phyloP scores from a whole-genome alignment of 441 rosid genomes.

The Erodium texanum region DNA sequence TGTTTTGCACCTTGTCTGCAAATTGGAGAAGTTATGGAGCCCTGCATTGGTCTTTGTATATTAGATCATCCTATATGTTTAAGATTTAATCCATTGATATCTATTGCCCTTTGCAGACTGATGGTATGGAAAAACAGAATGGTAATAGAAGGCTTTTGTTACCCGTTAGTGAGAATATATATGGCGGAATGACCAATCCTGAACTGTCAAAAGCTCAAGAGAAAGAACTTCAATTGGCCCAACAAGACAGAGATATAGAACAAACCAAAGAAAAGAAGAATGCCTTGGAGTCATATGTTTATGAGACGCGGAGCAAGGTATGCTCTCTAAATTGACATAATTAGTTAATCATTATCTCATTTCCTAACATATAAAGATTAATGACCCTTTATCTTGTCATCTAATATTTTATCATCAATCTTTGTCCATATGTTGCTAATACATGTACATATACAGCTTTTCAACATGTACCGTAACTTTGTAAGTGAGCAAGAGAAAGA shows the following conservation, averaged over 20 bases:
- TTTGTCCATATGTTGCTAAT: background rate
- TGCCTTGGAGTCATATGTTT: constrained; percentile 65
- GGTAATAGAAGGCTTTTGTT: constrained; percentile 35
- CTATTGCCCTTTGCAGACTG: constrained; percentile 26
- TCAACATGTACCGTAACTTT: constrained; percentile 40
- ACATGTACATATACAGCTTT: constrained; percentile 31
- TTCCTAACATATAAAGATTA: constrained; percentile 3
- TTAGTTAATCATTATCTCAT: background rate
- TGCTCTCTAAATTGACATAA: constrained; percentile 14
- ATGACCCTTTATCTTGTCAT: background rate
- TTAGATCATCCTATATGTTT: too few species aligned
- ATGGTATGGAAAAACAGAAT: constrained; percentile 24
- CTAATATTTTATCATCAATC: background rate
- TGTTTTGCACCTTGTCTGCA: background rate
- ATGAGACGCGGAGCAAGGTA: constrained; percentile 72
- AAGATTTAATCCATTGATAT: background rate
- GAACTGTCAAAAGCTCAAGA: constrained; percentile 41
- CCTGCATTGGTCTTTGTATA: background rate
- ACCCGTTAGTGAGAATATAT: constrained; percentile 33
- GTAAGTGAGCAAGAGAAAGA: constrained; percentile 48
- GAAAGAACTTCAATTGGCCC: constrained; percentile 43
- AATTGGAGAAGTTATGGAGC: background rate
- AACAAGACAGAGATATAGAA: constrained; percentile 61
- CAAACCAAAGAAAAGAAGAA: constrained; percentile 57
- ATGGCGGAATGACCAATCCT: constrained; percentile 44